Base-by-base conservation (phyloP, 2,329 filamentous ascomycete species). In the Botryotinia calthae region DNA sequence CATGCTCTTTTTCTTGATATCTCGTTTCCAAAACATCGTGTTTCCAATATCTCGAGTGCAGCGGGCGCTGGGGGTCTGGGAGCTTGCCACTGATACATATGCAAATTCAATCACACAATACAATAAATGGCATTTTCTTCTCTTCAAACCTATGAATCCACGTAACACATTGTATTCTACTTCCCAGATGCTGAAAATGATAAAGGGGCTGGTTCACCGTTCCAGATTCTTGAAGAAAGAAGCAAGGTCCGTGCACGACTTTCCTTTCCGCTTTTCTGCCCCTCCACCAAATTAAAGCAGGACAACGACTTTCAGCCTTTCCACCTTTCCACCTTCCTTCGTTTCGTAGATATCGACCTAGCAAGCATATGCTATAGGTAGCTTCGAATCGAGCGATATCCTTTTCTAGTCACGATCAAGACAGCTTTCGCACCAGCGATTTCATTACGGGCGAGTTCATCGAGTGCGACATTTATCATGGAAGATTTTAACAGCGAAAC, bases 401-500 rank as follows among this genome's bases (percentile, higher is more conserved):
- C 14, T 42, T 62, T n/a, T 40, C 34, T n/a, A 56, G 51, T 56
- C 51, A 28, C 51, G n/a, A 28, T 56, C 51, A 18, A 56, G n/a
- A 9, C 51, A 56, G n/a, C 37, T 42, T n/a, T 42, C 6, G 14
- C 59, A 62, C 34, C 59, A n/a, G 34, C 59, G 34, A 62, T 40
- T 62, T 61, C 25, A n/a, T 18, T 40, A n/a, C 59, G 12, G 40
- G 8, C 31, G 25, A 40, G 25, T 42, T n/a, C 51, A 56, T 31
- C 16, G 28, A 28, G 51, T 56, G 40, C 75, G 73, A 71, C 73
- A 74, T 51, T 66, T 71, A 79, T 70, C 79, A 98, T 98, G 96
- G 96, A 98, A 82, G 95, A 98, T 84, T 98, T 96, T 84, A 95
- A 94, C 77, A 98, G 94, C 81, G 96, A 99, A 84, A 97, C 95